Evolutionary conservation across 1,284 basidiomycete genomes (phyloP), one percentile per base, ranked within the genome.

Genomic region (Neonothopanus nambi): DNA sequence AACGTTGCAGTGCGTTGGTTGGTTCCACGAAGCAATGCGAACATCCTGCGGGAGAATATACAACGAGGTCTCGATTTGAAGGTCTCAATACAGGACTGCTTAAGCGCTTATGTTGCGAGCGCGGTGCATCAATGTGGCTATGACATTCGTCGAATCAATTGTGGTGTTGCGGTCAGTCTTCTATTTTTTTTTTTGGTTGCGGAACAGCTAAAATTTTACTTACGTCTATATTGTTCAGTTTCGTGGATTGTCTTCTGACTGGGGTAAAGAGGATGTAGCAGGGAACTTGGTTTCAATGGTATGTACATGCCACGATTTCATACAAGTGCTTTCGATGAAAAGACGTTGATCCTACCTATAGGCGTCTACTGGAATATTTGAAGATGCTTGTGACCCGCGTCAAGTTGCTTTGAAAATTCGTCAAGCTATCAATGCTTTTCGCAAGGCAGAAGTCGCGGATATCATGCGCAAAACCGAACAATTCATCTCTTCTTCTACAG

Each of bases 231-330:
- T 28, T 11, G 11, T 11, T 8, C 13, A 33, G 69, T 73, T 63
- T 55, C 64, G 68, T 15, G 26, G 57, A 39, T 33, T 63, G 1
- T 35, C 39, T 1, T 59, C 60, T 3, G 48, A 59, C 0, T 66
- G 67, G 41, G 36, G 64, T 13, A 56, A 49, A 5, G 50, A 52
- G 12, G 35, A 61, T 51, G 52, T 62, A 2, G 65, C 57, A n/a
- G 61, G 63, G 21, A 72, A 70, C 50, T 48, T 60, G 5, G 52
- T 70, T 7, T 62, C 61, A 28, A 59, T 64, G 46, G 72, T 72
- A 41, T 9, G 8, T 13, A 11, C 13, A 13, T 33, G n/a, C n/a
- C n/a, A n/a, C n/a, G 3, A 33, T 2, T 8, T 33, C 13, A 5
- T 28, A 5, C 26, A 28, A 28, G 30, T 13, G 30, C 30, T 33